These are phyloP conservation scores for Mariannaea sp. DNA, from an alignment of 2,329 filamentous ascomycete species.

Conservation along the genomic window DNA sequence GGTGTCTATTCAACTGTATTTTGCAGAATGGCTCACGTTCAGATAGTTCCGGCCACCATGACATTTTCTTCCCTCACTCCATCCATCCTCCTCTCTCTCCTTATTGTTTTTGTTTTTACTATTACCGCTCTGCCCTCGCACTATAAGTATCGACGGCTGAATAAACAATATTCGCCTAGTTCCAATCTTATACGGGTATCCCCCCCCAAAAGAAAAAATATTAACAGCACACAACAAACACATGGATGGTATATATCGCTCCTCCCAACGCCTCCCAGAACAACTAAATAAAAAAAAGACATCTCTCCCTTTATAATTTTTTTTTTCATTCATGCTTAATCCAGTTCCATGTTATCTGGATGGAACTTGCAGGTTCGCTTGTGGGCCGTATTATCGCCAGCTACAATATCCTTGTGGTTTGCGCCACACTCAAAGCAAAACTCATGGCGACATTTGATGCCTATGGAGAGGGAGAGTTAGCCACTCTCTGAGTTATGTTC, in stretches of 20 bases:
- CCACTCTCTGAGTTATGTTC: not conserved
- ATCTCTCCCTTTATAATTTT: too few species aligned
- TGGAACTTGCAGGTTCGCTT: constrained; percentile 39
- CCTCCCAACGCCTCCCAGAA: not conserved
- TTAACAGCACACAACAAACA: not conserved
- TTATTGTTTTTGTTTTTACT: too few species aligned
- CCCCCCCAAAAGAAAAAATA: not conserved
- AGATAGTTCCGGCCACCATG: too few species aligned
- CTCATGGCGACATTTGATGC: constrained; percentile 37
- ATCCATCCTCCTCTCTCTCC: too few species aligned
- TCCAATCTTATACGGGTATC: too few species aligned
- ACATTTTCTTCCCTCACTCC: too few species aligned
- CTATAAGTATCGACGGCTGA: too few species aligned
- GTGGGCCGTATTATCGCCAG: constrained; percentile 43
- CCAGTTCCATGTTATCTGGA: constrained; percentile 25
- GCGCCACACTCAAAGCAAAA: constrained; percentile 47
- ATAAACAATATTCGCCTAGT: too few species aligned
- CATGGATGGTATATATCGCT: too few species aligned
- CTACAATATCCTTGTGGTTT: constrained; percentile 40
- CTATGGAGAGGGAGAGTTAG: constrained; percentile 27
- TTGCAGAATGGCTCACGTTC: too few species aligned
- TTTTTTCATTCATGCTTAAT: constrained; percentile 2
- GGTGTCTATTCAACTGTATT: too few species aligned
- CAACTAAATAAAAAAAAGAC: not conserved
- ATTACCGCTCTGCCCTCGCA: too few species aligned